Percentiles rank a stretch among this genome's conserved stretches.
These are phyloP conservation scores for Digitaria exilis DNA, from an alignment of 202 grass and related monocot genomes.

Conservation along the genomic window DNA sequence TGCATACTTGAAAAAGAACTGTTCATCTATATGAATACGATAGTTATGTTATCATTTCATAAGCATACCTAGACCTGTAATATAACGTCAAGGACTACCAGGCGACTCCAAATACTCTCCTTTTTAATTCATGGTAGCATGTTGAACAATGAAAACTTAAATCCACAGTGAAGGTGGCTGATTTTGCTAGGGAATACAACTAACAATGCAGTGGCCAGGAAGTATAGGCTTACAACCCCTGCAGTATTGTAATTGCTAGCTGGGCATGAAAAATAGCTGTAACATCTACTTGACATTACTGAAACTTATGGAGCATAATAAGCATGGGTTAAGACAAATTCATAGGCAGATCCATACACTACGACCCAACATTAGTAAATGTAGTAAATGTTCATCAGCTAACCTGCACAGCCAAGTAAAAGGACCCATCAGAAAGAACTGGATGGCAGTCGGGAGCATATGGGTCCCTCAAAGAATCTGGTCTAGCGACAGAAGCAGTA, in stretches of 20 bases:
- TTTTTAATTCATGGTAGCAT: neutral
- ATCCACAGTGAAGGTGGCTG: neutral
- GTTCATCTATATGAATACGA: neutral
- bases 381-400: constrained; percentile 24
- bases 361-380: neutral
- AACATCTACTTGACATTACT: neutral
- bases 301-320: neutral
- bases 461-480: constrained; percentile 56
- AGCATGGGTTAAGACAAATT: neutral
- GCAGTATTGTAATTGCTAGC: constrained; percentile 21
- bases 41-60: neutral
- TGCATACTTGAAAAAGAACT: neutral
- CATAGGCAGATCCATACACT: neutral
- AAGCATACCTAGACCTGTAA: neutral
- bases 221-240: neutral
- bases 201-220: neutral
- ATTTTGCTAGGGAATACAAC: neutral
- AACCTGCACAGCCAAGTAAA: constrained; percentile 86
- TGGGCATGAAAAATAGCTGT: constrained; percentile 8
- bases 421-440: constrained; percentile 59
- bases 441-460: constrained; percentile 58
- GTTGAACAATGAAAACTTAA: neutral
- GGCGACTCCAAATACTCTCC: neutral
- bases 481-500: constrained; percentile 51
- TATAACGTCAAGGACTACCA: neutral